Conservation (phyloP, 1,284 basidiomycete species). For the Flammula alnicola region DNA sequence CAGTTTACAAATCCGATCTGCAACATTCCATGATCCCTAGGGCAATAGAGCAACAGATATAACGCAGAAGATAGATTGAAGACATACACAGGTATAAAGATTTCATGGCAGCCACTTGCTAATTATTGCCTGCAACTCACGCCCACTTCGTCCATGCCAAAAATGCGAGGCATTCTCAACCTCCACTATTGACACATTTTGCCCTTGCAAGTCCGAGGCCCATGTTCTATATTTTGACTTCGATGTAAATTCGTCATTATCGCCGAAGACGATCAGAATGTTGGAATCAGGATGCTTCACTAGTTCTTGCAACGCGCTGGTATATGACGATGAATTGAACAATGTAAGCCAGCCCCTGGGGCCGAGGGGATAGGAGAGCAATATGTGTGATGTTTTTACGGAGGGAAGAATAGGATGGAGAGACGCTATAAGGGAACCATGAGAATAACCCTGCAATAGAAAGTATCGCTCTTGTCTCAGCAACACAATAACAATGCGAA, state of each 20-base stretch:
- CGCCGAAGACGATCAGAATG: conserved; percentile 71
- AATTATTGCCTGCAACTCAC: conserved; percentile 28
- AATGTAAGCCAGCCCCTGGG: conserved; percentile 70
- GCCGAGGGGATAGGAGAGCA: conserved; percentile 80
- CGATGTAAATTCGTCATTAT: conserved; percentile 74
- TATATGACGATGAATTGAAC: conserved; percentile 63
- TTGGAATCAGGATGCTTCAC: conserved; percentile 47
- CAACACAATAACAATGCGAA: conserved; percentile 2
- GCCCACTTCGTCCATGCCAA: conserved; percentile 40
- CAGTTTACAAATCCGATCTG: too few species aligned
- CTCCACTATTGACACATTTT: conserved; percentile 34
- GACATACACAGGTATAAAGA: too few species aligned
- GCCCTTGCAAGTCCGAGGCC: conserved; percentile 44
- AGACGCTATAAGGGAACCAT: conserved; percentile 76
- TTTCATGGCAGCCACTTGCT: conserved; percentile 39
- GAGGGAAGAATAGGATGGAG: conserved; percentile 55
- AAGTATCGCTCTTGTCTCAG: background rate
- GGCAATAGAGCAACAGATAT: too few species aligned
- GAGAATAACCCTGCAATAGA: conserved; percentile 71
- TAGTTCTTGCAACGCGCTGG: conserved; percentile 51
- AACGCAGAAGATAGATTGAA: too few species aligned
- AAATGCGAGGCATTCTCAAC: conserved; percentile 46
- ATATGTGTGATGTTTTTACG: conserved; percentile 63
- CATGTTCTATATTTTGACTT: conserved; percentile 58
- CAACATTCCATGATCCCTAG: too few species aligned